Conservation (phyloP, 441 rosid genomes). For the Mallotus repandus region DNA sequence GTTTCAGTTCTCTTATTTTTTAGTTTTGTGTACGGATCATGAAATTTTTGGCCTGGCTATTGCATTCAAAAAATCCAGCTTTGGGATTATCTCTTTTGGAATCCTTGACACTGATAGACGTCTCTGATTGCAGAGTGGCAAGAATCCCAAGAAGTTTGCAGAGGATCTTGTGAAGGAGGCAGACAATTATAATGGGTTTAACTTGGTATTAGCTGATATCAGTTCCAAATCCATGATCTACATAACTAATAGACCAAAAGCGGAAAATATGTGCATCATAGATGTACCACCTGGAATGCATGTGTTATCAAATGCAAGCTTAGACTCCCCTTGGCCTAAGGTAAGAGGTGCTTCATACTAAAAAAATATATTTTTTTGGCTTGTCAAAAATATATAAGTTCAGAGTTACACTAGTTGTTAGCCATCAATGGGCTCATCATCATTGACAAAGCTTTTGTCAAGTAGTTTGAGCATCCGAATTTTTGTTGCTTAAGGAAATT, state of each 20-base stretch:
- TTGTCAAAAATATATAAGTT: background rate
- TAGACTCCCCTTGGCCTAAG: conserved; percentile 88
- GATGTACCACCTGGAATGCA: conserved; percentile 79
- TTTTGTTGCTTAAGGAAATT: background rate
- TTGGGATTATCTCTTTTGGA: background rate
- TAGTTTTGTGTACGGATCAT: background rate
- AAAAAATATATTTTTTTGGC: background rate
- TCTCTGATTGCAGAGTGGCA: conserved; percentile 48
- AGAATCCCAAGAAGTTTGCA: conserved; percentile 61
- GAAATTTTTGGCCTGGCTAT: background rate
- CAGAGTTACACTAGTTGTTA: background rate
- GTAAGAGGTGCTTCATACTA: conserved; percentile 26
- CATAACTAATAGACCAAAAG: conserved; percentile 56
- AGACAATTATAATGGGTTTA: conserved; percentile 65
- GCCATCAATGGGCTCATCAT: no score
- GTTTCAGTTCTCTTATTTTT: no score
- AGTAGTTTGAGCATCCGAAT: background rate
- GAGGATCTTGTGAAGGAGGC: conserved; percentile 48
- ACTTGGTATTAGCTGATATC: conserved; percentile 55
- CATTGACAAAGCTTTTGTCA: no score
- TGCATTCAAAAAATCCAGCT: no score
- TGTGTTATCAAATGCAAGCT: conserved; percentile 67
- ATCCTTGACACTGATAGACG: background rate
- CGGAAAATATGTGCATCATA: conserved; percentile 28
- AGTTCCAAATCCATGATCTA: conserved; percentile 56